These are phyloP conservation scores for Penicillium sp. DNA, from an alignment of 2,329 filamentous ascomycete species.

Conservation along the genomic window DNA sequence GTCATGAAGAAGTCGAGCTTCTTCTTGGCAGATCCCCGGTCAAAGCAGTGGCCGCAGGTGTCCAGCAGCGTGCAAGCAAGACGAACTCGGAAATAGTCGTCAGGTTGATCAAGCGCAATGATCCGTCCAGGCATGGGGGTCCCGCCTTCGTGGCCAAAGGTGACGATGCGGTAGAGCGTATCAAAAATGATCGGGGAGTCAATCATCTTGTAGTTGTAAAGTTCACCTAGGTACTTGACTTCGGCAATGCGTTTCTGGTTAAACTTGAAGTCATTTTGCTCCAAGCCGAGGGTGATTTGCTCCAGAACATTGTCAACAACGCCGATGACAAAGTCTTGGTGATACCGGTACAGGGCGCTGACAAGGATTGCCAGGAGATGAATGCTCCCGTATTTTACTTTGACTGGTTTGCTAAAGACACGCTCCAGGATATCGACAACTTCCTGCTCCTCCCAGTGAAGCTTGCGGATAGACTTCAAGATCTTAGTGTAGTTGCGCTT, in stretches of 20 bases:
- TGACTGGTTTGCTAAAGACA: slow-evolving; percentile 92
- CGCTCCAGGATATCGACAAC: slow-evolving; percentile 79
- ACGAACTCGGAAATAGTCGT: slow-evolving; percentile 95
- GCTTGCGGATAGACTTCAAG: slow-evolving; percentile 87
- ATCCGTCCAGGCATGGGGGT: slow-evolving; percentile 76
- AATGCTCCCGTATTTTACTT: slow-evolving; percentile 97
- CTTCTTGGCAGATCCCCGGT: slow-evolving; percentile 88
- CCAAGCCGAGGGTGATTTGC: slow-evolving; percentile 80
- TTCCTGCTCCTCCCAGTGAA: slow-evolving; percentile 97
- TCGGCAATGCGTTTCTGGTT: slow-evolving; percentile 94
- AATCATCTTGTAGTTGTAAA: slow-evolving; percentile 97
- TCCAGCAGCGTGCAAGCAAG: slow-evolving; percentile 87
- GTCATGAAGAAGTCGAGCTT: slow-evolving; percentile 97
- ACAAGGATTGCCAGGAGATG: slow-evolving; percentile 89
- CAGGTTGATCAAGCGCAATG: slow-evolving; percentile 79
- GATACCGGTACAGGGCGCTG: slow-evolving; percentile 85
- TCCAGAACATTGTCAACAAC: slow-evolving; percentile 92
- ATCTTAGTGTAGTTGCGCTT: slow-evolving; percentile 93
- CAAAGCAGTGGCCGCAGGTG: slow-evolving; percentile 95
- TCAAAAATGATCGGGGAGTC: slow-evolving; percentile 96
- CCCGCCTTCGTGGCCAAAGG: slow-evolving; percentile 82
- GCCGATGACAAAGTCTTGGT: slow-evolving; percentile 85
- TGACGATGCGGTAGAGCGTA: slow-evolving; percentile 89
- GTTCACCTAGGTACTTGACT: slow-evolving; percentile 91
- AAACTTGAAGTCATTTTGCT: slow-evolving; percentile 96